A percentile compares a stretch with the other conserved stretches of the same genome.
These are phyloP conservation scores for Rosa lucieae DNA, from an alignment of 306 rosid genomes.

Conservation along the genomic window DNA sequence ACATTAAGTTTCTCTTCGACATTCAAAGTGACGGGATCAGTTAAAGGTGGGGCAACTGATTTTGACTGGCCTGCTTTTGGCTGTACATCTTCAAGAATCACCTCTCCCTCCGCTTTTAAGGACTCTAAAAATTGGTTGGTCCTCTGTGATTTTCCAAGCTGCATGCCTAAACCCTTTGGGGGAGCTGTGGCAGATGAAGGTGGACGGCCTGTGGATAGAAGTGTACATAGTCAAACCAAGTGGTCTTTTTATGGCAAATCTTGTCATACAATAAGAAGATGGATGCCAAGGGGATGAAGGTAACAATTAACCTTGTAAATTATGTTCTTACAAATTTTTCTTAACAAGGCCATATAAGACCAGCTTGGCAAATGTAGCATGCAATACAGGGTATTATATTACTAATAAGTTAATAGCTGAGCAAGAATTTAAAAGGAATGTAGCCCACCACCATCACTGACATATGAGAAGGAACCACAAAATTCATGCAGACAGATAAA, in stretches of 20 bases:
- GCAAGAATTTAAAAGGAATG: neutral
- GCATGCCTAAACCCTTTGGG: conserved; percentile 89
- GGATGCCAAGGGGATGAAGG: neutral
- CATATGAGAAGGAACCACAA: conserved; percentile 16
- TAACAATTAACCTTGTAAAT: conserved; percentile 1
- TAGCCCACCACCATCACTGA: conserved; percentile 18
- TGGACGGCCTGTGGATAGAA: conserved; percentile 58
- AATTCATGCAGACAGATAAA: conserved; percentile 22
- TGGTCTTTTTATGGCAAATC: neutral
- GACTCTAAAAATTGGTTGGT: conserved; percentile 90
- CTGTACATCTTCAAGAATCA: conserved; percentile 83
- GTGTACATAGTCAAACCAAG: conserved; percentile 23
- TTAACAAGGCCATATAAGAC: neutral
- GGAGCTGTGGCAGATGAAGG: conserved; percentile 89
- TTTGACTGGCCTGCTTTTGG: conserved; percentile 67
- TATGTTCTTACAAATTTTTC: neutral
- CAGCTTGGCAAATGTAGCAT: conserved; percentile 4
- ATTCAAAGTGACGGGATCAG: conserved; percentile 87
- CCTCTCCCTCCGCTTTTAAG: conserved; percentile 95
- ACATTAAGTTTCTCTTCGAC: conserved; percentile 94
- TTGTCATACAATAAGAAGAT: neutral
- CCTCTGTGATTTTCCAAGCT: conserved; percentile 86
- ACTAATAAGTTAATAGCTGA: neutral
- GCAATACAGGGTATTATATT: neutral
- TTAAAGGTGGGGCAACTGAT: conserved; percentile 68